These are phyloP conservation scores for Fusarium euwallaceae DNA, from an alignment of 2,329 filamentous ascomycete species.

Conservation along the genomic window DNA sequence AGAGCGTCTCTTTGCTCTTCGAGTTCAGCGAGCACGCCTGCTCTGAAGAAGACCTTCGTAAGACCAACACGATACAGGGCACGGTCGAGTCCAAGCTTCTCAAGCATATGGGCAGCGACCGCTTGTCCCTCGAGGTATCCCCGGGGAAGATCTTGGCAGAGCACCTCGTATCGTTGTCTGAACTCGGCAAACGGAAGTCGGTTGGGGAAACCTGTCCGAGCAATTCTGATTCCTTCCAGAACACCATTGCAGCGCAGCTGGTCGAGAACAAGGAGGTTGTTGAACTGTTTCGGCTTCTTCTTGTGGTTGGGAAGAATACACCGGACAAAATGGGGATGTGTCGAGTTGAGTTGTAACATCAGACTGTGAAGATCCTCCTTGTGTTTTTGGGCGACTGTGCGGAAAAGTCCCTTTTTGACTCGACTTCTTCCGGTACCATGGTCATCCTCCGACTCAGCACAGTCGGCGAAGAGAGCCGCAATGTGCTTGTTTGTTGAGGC, in stretches of 20 bases:
- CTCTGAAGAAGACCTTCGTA: slow-evolving; percentile 98
- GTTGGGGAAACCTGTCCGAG: slow-evolving; percentile 96
- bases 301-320: slow-evolving; percentile 99
- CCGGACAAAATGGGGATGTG: slow-evolving; percentile 97
- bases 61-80: slow-evolving; percentile 92
- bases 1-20: slow-evolving; percentile 95
- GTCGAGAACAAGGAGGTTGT: slow-evolving; percentile 91
- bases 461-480: slow-evolving; percentile 88
- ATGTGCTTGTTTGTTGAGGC: slow-evolving; percentile 86
- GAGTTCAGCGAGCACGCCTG: slow-evolving; percentile 93
- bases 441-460: slow-evolving; percentile 84
- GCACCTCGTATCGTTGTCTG: slow-evolving; percentile 93
- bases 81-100: slow-evolving; percentile 87
- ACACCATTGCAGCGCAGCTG: slow-evolving; percentile 99
- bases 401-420: slow-evolving; percentile 97
- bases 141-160: slow-evolving; percentile 89
- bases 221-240: slow-evolving; percentile 97
- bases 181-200: slow-evolving; percentile 93
- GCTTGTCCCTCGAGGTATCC: slow-evolving; percentile 92
- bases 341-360: slow-evolving; percentile 94
- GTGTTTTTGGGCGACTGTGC: slow-evolving; percentile 95
- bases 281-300: slow-evolving; percentile 94
- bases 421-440: slow-evolving; percentile 76
- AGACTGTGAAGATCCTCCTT: slow-evolving; percentile 98
- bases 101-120: slow-evolving; percentile 86